Conservation (phyloP, 2,329 filamentous ascomycete species). For the Monosporascus sp. region DNA sequence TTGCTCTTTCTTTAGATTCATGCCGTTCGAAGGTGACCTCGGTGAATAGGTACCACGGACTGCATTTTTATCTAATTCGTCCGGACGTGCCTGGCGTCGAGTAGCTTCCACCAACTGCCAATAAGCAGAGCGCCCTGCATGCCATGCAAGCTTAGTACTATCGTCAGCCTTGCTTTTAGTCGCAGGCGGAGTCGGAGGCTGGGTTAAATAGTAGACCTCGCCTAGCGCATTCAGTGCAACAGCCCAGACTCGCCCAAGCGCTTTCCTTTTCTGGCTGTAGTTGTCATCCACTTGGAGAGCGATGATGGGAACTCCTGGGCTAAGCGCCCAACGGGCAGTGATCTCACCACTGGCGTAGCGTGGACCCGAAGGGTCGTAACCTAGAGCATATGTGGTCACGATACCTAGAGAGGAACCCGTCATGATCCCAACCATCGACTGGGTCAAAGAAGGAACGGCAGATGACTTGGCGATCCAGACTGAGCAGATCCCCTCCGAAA, state of each 20-base stretch:
- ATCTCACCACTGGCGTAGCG: slow-evolving; percentile 69
- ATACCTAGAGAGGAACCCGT: slow-evolving; percentile 79
- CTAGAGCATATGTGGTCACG: slow-evolving; percentile 75
- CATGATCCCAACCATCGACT: slow-evolving; percentile 75
- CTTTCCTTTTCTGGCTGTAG: slow-evolving; percentile 66
- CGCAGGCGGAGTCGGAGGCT: slow-evolving; percentile 55
- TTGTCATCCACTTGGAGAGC: slow-evolving; percentile 78
- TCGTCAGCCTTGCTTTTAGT: slow-evolving; percentile 48
- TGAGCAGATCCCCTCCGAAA: slow-evolving; percentile 66
- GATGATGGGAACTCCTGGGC: slow-evolving; percentile 88
- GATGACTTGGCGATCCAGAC: slow-evolving; percentile 88
- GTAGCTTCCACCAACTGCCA: slow-evolving; percentile 81
- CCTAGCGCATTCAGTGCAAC: slow-evolving; percentile 89
- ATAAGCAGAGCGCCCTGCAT: slow-evolving; percentile 68
- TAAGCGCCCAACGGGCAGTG: slow-evolving; percentile 83
- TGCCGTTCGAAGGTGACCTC: slow-evolving; percentile 67
- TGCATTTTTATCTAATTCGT: slow-evolving; percentile 65
- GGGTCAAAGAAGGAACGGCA: slow-evolving; percentile 64
- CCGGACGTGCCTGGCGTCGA: slow-evolving; percentile 63
- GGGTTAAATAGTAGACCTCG: slow-evolving; percentile 79
- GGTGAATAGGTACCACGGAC: slow-evolving; percentile 75
- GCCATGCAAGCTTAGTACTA: slow-evolving; percentile 67
- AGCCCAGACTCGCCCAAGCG: slow-evolving; percentile 75
- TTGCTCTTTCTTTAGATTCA: slow-evolving; percentile 66
- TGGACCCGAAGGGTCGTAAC: slow-evolving; percentile 51